Conservation (phyloP, 306 rosid species). For the Cercis canadensis region DNA sequence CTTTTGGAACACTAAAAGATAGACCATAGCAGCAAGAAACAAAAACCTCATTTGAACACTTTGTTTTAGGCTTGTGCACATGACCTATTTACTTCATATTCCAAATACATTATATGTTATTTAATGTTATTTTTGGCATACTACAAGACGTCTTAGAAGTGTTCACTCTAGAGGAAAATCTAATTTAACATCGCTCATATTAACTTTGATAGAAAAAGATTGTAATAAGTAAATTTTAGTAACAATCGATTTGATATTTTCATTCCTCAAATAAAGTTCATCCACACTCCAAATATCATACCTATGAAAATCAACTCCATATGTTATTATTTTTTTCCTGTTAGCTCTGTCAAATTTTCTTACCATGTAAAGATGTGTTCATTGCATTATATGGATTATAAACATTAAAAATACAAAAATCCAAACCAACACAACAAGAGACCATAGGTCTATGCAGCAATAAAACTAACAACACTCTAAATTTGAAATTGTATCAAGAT, state of each 20-base stretch:
- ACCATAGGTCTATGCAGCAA: too few relatives aligned
- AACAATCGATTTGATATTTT: neutral
- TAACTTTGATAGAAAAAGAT: neutral
- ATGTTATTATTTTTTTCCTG: neutral
- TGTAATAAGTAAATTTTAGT: neutral
- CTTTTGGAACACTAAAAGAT: too few relatives aligned
- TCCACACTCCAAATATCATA: too few relatives aligned
- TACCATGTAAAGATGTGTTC: neutral
- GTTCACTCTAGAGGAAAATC: neutral
- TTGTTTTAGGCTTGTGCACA: too few relatives aligned
- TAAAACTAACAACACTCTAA: neutral
- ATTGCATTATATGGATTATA: neutral
- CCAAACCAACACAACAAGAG: neutral
- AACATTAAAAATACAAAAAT: too few relatives aligned
- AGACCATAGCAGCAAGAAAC: too few relatives aligned
- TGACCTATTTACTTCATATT: neutral
- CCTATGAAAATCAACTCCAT: neutral
- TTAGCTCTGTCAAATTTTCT: neutral
- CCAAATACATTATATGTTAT: too few relatives aligned
- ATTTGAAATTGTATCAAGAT: neutral
- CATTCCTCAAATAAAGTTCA: neutral
- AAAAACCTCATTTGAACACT: too few relatives aligned
- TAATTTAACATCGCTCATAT: neutral
- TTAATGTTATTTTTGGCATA: too few relatives aligned
- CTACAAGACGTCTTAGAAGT: too few relatives aligned